Conservation (phyloP, 257 asterid genomes). For the Rehmannia glutinosa region DNA sequence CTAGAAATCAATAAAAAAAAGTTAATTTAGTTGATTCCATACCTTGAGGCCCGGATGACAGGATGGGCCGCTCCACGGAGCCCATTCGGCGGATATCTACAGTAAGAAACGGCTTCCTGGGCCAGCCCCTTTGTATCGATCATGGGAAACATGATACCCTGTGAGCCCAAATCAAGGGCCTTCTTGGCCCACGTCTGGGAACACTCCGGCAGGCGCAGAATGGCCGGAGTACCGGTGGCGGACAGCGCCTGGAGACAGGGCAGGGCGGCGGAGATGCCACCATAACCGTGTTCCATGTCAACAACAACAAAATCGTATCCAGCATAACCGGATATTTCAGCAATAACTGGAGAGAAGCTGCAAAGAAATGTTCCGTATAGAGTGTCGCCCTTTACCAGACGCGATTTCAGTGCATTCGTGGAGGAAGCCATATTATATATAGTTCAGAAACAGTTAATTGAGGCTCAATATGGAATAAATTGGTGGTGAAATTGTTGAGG, state of each 20-base stretch:
- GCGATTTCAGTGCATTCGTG: slow-evolving; percentile 9
- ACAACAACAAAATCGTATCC: slow-evolving; percentile 16
- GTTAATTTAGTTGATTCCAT: too few relatives aligned
- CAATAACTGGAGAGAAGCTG: too few relatives aligned
- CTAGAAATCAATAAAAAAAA: too few relatives aligned
- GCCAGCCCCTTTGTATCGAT: too few relatives aligned
- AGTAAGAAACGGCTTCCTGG: too few relatives aligned
- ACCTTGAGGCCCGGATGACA: too few relatives aligned
- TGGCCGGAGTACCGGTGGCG: slow-evolving; percentile 11
- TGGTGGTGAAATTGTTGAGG: not conserved
- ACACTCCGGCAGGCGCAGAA: slow-evolving; percentile 12
- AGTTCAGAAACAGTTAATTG: not conserved
- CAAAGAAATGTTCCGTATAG: slow-evolving; percentile 14
- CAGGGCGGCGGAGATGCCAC: slow-evolving; percentile 8
- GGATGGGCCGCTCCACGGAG: too few relatives aligned
- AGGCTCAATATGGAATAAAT: not conserved
- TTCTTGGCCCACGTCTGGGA: slow-evolving; percentile 17
- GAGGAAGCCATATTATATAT: not conserved
- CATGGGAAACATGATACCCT: too few relatives aligned
- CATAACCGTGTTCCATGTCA: slow-evolving; percentile 19
- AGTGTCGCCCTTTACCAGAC: slow-evolving; percentile 15
- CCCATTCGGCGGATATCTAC: too few relatives aligned
- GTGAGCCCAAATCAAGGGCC: too few relatives aligned
- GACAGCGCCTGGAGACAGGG: slow-evolving; percentile 20
- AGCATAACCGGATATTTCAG: slow-evolving; percentile 11